Conservation (phyloP, 306 rosid species). For the Vigna radiata region DNA sequence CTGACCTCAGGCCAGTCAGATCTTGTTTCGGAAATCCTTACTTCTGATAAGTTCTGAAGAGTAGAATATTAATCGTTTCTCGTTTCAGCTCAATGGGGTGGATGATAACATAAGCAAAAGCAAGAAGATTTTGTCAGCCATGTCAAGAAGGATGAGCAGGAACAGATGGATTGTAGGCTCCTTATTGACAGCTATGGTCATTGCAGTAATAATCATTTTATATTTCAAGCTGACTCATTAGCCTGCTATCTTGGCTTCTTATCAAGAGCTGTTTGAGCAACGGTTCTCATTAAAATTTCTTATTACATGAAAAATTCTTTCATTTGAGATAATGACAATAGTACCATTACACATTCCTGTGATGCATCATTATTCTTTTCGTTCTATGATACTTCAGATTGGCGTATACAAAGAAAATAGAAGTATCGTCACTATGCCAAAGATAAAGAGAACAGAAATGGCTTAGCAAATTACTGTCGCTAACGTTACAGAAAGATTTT, state of each 20-base stretch:
- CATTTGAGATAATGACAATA: constrained; percentile 6
- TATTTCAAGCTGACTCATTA: constrained; percentile 56
- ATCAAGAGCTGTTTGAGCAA: constrained; percentile 10
- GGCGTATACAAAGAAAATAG: neutral
- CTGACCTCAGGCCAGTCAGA: constrained; percentile 18
- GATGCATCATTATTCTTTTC: constrained; percentile 3
- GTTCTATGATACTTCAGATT: neutral
- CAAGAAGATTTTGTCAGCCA: constrained; percentile 62
- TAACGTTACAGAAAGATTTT: neutral
- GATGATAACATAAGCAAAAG: constrained; percentile 65
- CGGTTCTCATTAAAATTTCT: constrained; percentile 24
- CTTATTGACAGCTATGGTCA: constrained; percentile 51
- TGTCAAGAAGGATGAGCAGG: constrained; percentile 70
- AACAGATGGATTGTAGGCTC: constrained; percentile 67
- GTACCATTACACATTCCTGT: neutral
- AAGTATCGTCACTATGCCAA: neutral
- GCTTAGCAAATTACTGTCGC: neutral
- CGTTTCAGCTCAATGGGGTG: constrained; percentile 59
- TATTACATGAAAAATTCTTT: neutral
- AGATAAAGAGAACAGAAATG: neutral
- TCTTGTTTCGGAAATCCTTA: neutral
- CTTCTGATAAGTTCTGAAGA: constrained; percentile 7
- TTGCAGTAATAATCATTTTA: constrained; percentile 60
- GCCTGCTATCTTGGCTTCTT: constrained; percentile 29
- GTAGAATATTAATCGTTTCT: neutral